Percentiles rank a stretch among this genome's conserved stretches.
Evolutionary conservation across 306 rosid species (phyloP).

Genomic region (Oxytropis ochrocephala): DNA sequence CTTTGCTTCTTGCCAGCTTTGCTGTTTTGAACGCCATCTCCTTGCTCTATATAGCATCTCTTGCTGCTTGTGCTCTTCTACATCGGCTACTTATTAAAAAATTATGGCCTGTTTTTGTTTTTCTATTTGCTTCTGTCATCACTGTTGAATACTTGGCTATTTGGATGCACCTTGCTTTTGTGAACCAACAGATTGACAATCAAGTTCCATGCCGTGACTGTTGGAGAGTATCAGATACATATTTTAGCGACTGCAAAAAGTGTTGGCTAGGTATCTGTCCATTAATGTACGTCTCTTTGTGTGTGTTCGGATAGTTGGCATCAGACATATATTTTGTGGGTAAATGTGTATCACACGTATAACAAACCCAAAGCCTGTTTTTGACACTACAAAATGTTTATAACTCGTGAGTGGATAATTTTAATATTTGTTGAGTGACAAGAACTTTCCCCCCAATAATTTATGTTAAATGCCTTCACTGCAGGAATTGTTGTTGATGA

Average conservation of each 20-base stretch:
- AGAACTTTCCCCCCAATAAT: conserved; percentile 14
- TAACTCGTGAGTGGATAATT: neutral
- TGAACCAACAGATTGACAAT: conserved; percentile 28
- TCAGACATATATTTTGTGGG: neutral
- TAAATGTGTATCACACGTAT: neutral
- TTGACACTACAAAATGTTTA: neutral
- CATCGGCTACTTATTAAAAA: conserved; percentile 52
- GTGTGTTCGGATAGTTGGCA: conserved; percentile 13
- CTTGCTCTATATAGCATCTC: conserved; percentile 60
- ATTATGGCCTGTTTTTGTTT: conserved; percentile 68
- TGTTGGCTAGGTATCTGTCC: conserved; percentile 83
- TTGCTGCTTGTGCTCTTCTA: conserved; percentile 73
- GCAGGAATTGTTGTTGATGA: conserved; percentile 81
- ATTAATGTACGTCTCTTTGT: conserved; percentile 13
- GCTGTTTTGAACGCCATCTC: conserved; percentile 76
- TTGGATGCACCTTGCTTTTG: conserved; percentile 51
- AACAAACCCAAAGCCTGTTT: neutral
- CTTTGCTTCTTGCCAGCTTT: conserved; percentile 90
- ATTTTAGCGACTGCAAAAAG: conserved; percentile 61
- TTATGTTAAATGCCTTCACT: conserved; percentile 11
- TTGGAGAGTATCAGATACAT: conserved; percentile 54
- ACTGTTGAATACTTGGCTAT: conserved; percentile 69
- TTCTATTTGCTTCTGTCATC: conserved; percentile 75
- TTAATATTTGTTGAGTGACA: neutral
- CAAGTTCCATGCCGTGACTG: conserved; percentile 60